Evolutionary conservation across 805 yeast genomes (phyloP).

Genomic region (Debaryomyces maramus): DNA sequence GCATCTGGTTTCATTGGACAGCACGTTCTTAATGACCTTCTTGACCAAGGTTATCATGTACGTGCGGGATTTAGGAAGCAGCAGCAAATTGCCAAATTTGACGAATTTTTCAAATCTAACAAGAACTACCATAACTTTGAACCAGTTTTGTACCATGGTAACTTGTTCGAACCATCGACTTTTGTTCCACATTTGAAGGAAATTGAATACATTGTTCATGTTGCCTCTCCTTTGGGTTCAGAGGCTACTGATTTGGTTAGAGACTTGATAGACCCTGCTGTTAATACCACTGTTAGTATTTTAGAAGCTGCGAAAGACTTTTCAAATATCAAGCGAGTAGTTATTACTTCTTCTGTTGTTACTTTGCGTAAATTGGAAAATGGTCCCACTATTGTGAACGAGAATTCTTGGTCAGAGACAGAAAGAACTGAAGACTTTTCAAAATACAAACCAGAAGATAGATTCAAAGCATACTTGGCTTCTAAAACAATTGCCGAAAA

Average conservation of each 20-base stretch:
- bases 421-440: slow-evolving; percentile 15
- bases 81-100: slow-evolving; percentile 6
- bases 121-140: slow-evolving; percentile 17
- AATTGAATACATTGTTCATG: slow-evolving; percentile 27
- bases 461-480: slow-evolving; percentile 14
- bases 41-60: slow-evolving; percentile 5
- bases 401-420: slow-evolving; percentile 17
- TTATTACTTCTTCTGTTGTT: slow-evolving; percentile 23
- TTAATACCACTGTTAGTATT: slow-evolving; percentile 37
- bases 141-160: neutral
- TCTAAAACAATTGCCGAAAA: slow-evolving; percentile 21
- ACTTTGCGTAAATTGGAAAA: slow-evolving; percentile 18
- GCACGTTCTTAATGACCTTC: slow-evolving; percentile 14
- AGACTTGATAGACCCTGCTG: slow-evolving; percentile 52
- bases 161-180: neutral
- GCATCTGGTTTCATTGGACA: slow-evolving; percentile 21
- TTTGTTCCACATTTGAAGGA: neutral
- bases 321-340: slow-evolving; percentile 15
- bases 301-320: slow-evolving; percentile 6
- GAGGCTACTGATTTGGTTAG: slow-evolving; percentile 40
- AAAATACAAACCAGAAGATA: neutral
- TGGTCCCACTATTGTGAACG: slow-evolving; percentile 16
- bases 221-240: slow-evolving; percentile 53
- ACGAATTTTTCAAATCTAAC: slow-evolving; percentile 1
- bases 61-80: slow-evolving; percentile 2